Base-by-base conservation (phyloP, 2,329 filamentous ascomycete species). In the Arthroderma sp. region DNA sequence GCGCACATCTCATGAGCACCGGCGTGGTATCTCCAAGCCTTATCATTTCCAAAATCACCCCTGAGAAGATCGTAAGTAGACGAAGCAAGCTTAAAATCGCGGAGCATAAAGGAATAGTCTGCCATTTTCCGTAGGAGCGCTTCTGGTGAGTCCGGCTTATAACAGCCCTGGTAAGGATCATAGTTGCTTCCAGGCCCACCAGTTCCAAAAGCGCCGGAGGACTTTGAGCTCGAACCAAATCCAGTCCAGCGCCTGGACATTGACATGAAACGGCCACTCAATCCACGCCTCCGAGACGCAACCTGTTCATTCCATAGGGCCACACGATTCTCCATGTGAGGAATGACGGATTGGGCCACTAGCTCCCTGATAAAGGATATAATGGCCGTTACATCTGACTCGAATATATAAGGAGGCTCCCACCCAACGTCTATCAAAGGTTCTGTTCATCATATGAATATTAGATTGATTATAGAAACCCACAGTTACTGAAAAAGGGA, bases 231-330 rank as follows among this genome's bases (percentile, higher is more conserved):
- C 47, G 80, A 77, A 33, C 89, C 88, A 65, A 97, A 95, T 0
- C 85, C 84, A 6, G 87, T 82, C 83, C 89, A 97, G 63, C 90
- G 86, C 66, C 93, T 91, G 0, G 91, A 95, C 58, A 98, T 77
- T 8, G 87, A 95, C 78, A 95, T 90, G 71, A 98, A 91, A n/a
- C 90, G 83, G 9, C 94, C 94, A 57, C 87, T 87, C 52, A 98
- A 79, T 13, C 94, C 94, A 66, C 89, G 84, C 58, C 94, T 81
- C 59, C 88, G 82, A 11, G 94, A 96, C 15, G 91, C 91, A 25
- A 97, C 87, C 70, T 97, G 91, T 66, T 98, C 93, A 67, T 98
- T 98, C 94, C 93, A 98, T 4, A 90, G 79, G 4, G 89, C 86
- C 9, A 95, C 82, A 62, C 87, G 85, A 57, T 91, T 86, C 72